Evolutionary conservation across 1,284 basidiomycete species (phyloP), one percentile per base, ranked within the genome.

Genomic region (Pascua guehoae): DNA sequence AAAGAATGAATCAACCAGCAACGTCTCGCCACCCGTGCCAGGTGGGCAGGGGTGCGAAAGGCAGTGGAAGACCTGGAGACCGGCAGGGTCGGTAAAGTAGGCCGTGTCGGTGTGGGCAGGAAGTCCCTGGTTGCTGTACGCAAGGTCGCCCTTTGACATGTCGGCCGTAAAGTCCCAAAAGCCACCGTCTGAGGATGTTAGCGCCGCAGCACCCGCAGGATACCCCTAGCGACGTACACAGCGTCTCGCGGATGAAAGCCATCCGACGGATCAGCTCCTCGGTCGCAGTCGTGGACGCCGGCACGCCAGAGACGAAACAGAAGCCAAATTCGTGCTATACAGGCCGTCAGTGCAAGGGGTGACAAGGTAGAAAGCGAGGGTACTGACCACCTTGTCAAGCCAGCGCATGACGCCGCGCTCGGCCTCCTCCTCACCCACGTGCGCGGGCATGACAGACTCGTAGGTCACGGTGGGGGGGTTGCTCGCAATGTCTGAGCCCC

Each of bases 101-200:
- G 94, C 95, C 49, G 89, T 96, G 69, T 98, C 95, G 1, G 94
- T 98, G 73, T 98, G 95, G 0, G 91, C 92, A 9, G 85, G 86
- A 7, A 98, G 83, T 1, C 88, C 88, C 43, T 96, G 77, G 17
- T 87, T 89, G 9, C 92, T 94, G 77, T 98, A 98, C 0, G 80
- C 80, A 8, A 91, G 87, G 72, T 98, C 94, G 17, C 92, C 92
- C 69, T 89, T 92, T 12, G 88, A 86, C 17, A 96, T 82, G 71
- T 96, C 87, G 0, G 93, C 86, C 1, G 93, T 97, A 70, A 98
- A 96, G 69, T 97, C 91, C 94, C 95, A 98, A 76, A 98, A 95
- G 49, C 86, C 86, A 39, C 91, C 91, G 66, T 94, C 89, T 92
- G 57, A 50, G 47, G 52, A 57, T 17, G 24, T 44, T 41, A 58